Evolutionary conservation across 768 basidiomycete species (phyloP), one percentile per base, ranked within the genome.

Genomic region (Antrodiella citrinella): DNA sequence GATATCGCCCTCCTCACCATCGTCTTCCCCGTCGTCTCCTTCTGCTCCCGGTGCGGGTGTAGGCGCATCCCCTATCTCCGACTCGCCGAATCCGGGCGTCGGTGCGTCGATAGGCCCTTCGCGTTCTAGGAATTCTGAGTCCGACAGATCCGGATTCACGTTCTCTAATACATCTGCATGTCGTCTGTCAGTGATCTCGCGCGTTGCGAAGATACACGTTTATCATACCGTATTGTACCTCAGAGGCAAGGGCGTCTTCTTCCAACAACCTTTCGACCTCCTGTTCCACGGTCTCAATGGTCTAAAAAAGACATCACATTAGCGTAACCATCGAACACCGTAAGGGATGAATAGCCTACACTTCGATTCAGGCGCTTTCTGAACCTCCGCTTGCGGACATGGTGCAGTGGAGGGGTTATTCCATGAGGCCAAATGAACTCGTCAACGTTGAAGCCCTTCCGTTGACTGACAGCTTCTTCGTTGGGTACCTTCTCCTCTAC

Each of bases 401-500:
- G 82, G 56, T 88, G 82, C 49, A 99, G 67, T 1, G 96, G 95
- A 45, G 95, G 95, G 0, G 94, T 96, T 43, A 98, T 73, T 2
- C 96, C 96, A 60, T 98, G 94, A 0, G 89, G 93, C 86, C 90
- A 99, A 49, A 97, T 91, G 66, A 94, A 97, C 56, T 97, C 94
- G 57, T 96, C 91, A 44, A 96, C 78, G 58, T 84, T 92, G 69
- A 95, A 88, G 48, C 75, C 78, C 63, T 80, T 83, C 41, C 79
- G 80, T 26, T 72, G 75, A 12, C 71, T 70, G 39, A 81, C 54
- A 1, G 78, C 72, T 26, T 88, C 86, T 54, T 94, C 87, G 41
- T 72, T 81, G 24, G 82, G 76, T 50, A 88, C 70, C 44, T 78
- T 80, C 54, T 90, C 75, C 53, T 85, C 90, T 20, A 96, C 82